These are phyloP conservation scores for Hyaloscypha variabilis DNA, from an alignment of 495 filamentous ascomycete species.

Conservation along the genomic window DNA sequence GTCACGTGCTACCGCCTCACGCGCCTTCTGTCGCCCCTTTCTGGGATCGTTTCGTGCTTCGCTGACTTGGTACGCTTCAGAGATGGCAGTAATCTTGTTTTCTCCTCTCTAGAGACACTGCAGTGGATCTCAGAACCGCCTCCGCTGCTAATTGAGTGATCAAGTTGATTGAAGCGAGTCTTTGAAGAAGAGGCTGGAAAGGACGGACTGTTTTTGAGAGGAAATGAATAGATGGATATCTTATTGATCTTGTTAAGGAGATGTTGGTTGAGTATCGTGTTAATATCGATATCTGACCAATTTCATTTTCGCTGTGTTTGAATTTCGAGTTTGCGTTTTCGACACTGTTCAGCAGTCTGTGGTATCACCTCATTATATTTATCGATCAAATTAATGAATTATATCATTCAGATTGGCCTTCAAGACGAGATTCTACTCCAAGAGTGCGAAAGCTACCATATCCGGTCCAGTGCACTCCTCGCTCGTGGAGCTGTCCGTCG, in stretches of 20 bases:
- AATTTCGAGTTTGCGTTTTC: background rate
- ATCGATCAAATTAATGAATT: too few relatives aligned
- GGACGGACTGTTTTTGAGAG: slow-evolving; percentile 26
- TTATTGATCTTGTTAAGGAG: slow-evolving; percentile 8
- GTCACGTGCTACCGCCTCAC: background rate
- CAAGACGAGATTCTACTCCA: too few relatives aligned
- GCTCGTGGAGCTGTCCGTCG: too few relatives aligned
- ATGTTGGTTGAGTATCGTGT: slow-evolving; percentile 15
- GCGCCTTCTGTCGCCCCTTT: background rate
- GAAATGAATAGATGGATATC: slow-evolving; percentile 22
- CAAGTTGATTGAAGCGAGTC: slow-evolving; percentile 13
- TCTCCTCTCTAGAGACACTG: background rate
- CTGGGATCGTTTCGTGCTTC: background rate
- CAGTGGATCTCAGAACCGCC: background rate
- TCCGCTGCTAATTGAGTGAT: background rate
- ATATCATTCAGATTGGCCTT: too few relatives aligned
- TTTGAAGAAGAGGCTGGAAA: slow-evolving; percentile 25
- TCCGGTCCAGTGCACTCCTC: too few relatives aligned
- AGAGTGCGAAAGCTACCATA: too few relatives aligned
- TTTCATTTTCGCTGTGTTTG: background rate
- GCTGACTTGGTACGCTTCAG: background rate
- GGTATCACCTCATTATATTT: background rate
- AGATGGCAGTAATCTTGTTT: background rate
- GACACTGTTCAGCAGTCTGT: background rate
- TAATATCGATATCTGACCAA: background rate